Evolutionary conservation across 345 rosid genomes (phyloP).

Genomic region (Bruguiera sexangula): DNA sequence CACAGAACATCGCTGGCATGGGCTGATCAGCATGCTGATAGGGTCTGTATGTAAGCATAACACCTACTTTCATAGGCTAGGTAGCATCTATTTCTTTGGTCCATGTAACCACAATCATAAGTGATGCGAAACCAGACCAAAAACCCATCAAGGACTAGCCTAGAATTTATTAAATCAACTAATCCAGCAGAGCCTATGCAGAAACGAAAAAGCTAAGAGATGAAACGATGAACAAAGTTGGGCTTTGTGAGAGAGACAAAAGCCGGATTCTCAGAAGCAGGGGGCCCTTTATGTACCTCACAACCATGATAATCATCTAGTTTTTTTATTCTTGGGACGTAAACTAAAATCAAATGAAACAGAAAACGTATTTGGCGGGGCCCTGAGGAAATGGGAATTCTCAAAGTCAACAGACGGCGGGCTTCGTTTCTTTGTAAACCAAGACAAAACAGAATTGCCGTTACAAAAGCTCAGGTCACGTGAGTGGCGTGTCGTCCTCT

Average conservation of each 20-base stretch:
- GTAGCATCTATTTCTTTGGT: background rate
- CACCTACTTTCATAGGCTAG: background rate
- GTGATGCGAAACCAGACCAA: background rate
- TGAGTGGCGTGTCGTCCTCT: conserved; percentile 40
- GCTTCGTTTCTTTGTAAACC: background rate
- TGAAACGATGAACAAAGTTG: background rate
- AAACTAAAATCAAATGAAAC: background rate
- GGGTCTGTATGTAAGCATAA: background rate
- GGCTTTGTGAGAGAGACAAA: conserved; percentile 16
- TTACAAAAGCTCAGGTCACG: conserved; percentile 46
- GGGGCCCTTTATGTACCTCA: background rate
- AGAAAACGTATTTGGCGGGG: background rate
- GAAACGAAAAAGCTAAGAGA: background rate
- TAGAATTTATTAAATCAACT: background rate
- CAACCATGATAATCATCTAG: too few species aligned
- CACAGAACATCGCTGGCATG: too few species aligned
- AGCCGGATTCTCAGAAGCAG: conserved; percentile 23
- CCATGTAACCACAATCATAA: background rate
- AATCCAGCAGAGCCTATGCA: background rate
- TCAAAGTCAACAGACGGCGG: background rate
- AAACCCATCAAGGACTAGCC: background rate
- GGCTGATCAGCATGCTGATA: too few species aligned
- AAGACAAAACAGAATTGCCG: conserved; percentile 21
- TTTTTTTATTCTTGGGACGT: too few species aligned
- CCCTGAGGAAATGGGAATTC: background rate